Evolutionary conservation across 2,329 filamentous ascomycete species (phyloP).

Genomic region (Hymenoscyphus infarciens): DNA sequence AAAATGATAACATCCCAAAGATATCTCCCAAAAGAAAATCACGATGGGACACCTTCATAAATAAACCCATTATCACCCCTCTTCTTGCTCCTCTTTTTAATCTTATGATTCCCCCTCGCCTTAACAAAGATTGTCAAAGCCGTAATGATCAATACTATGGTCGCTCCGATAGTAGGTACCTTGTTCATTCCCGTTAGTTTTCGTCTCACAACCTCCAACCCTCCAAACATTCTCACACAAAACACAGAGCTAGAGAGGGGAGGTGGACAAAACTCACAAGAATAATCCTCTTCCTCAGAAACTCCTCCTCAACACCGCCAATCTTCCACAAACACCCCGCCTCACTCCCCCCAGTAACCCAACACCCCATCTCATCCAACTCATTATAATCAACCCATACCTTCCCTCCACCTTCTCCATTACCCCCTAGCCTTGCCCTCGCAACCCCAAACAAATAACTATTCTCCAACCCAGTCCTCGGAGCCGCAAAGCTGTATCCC

Average conservation of each 20-base stretch:
- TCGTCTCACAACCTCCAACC: neutral
- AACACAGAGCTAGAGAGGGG: no score
- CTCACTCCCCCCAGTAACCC: constrained; percentile 54
- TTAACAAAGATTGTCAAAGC: constrained; percentile 61
- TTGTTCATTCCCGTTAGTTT: constrained; percentile 36
- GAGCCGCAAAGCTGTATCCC: constrained; percentile 50
- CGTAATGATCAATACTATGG: constrained; percentile 59
- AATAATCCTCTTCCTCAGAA: constrained; percentile 45
- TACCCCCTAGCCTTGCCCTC: constrained; percentile 14
- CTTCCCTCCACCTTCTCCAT: constrained; percentile 26
- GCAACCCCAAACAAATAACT: constrained; percentile 45
- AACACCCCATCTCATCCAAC: constrained; percentile 53
- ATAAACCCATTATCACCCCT: constrained; percentile 52
- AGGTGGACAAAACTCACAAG: constrained; percentile 26
- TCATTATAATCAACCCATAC: constrained; percentile 62
- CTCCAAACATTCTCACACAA: no score
- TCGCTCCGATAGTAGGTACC: constrained; percentile 58
- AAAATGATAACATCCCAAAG: neutral
- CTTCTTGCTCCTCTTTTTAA: constrained; percentile 49
- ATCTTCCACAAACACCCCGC: constrained; percentile 55
- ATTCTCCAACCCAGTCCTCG: constrained; percentile 62
- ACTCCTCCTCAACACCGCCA: constrained; percentile 35
- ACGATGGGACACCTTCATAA: constrained; percentile 62
- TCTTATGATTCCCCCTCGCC: constrained; percentile 57
- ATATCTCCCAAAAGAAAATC: neutral